These are phyloP conservation scores for Salvia splendens DNA, from an alignment of 257 asterid genomes.

Conservation along the genomic window DNA sequence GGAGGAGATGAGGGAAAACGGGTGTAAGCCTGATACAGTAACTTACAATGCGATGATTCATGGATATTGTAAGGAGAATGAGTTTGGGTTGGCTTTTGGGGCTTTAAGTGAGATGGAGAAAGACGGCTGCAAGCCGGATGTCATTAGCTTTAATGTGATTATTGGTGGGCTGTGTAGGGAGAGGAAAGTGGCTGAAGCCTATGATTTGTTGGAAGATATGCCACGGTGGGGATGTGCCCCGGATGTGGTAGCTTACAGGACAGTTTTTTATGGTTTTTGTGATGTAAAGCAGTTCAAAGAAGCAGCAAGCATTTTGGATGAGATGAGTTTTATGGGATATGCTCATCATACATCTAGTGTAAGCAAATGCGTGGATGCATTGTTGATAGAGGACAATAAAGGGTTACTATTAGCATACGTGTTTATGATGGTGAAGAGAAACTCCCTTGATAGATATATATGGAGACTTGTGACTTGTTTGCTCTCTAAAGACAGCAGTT, in stretches of 20 bases:
- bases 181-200: conserved; percentile 54
- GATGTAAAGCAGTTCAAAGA: conserved; percentile 52
- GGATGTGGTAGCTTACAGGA: conserved; percentile 66
- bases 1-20: conserved; percentile 60
- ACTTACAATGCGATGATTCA: conserved; percentile 66
- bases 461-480: conserved; percentile 55
- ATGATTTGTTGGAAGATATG: conserved; percentile 76
- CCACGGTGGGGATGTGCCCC: conserved; percentile 59
- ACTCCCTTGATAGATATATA: conserved; percentile 46
- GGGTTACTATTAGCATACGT: conserved; percentile 42
- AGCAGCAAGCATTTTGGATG: conserved; percentile 64
- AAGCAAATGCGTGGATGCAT: conserved; percentile 40
- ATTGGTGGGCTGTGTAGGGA: conserved; percentile 59
- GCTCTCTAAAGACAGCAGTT: conserved; percentile 38
- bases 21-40: conserved; percentile 60
- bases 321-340: conserved; percentile 70
- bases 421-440: conserved; percentile 49
- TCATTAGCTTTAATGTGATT: conserved; percentile 64
- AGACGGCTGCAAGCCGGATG: conserved; percentile 62
- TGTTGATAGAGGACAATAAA: conserved; percentile 38
- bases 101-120: conserved; percentile 62
- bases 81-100: conserved; percentile 56
- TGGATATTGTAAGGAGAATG: conserved; percentile 62
- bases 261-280: conserved; percentile 65
- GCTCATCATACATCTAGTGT: conserved; percentile 48